phyloP scores from a whole-genome alignment of 2,329 filamentous ascomycete genomes.

The Annulohypoxylon truncatum region DNA sequence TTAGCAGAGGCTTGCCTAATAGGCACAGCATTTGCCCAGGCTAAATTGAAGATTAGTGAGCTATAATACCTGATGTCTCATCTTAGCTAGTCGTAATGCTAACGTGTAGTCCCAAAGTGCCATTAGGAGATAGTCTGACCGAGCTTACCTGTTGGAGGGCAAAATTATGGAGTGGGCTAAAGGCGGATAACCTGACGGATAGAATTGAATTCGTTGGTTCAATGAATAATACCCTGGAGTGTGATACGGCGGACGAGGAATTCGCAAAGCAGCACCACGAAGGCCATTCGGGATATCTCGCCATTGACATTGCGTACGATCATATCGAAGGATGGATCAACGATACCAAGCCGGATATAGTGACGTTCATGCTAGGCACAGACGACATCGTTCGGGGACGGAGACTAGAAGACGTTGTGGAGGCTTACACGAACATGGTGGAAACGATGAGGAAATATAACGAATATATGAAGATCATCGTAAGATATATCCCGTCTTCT shows the following conservation, averaged over 20 bases:
- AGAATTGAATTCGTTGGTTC: constrained; percentile 58
- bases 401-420: constrained; percentile 51
- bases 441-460: constrained; percentile 53
- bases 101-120: constrained; percentile 47
- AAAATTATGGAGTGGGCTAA: constrained; percentile 55
- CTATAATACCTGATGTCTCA: background rate
- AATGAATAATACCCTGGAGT: constrained; percentile 54
- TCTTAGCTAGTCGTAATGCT: background rate
- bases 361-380: constrained; percentile 60
- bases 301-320: constrained; percentile 57
- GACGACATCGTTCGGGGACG: constrained; percentile 55
- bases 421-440: constrained; percentile 56
- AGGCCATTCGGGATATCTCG: constrained; percentile 58
- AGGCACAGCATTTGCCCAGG: constrained; percentile 24
- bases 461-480: constrained; percentile 55
- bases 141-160: constrained; percentile 60
- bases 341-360: constrained; percentile 54
- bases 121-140: constrained; percentile 59
- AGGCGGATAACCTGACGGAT: constrained; percentile 49
- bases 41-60: constrained; percentile 39
- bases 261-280: constrained; percentile 58
- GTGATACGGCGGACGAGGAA: constrained; percentile 48
- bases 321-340: constrained; percentile 55
- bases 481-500: constrained; percentile 36
- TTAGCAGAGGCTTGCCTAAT: constrained; percentile 18